phyloP scores from a whole-genome alignment of 495 filamentous ascomycete species.

The Penicillium daleae region DNA sequence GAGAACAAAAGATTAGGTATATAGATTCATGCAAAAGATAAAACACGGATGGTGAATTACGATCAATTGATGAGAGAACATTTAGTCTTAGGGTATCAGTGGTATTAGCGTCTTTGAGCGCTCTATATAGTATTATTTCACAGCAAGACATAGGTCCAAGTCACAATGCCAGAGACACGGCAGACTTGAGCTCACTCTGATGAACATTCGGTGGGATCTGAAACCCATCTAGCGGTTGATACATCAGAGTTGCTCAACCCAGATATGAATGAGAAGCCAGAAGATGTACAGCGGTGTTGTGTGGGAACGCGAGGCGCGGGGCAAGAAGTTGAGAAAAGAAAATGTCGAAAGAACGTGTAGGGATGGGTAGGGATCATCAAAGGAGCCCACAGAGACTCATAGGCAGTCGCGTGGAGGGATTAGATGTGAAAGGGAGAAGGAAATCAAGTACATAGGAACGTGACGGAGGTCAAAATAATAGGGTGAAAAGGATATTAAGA shows the following conservation, averaged over 20 bases:
- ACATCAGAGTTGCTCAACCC: neutral
- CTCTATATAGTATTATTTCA: conserved; percentile 3
- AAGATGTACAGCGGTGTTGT: conserved; percentile 8
- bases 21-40: neutral
- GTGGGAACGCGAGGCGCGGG: neutral
- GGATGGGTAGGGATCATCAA: conserved; percentile 13
- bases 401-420: conserved; percentile 8
- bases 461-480: neutral
- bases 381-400: conserved; percentile 5
- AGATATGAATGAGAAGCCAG: neutral
- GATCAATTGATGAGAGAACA: neutral
- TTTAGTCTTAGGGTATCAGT: neutral
- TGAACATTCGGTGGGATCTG: neutral
- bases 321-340: neutral
- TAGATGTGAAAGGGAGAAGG: neutral
- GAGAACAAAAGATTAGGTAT: neutral
- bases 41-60: neutral
- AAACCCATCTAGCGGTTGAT: neutral
- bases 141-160: neutral
- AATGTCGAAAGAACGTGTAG: conserved; percentile 7
- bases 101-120: neutral
- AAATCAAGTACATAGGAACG: conserved; percentile 10
- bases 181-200: neutral
- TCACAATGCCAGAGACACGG: neutral
- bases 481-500: conserved; percentile 13